phyloP scores from a whole-genome alignment of 2,329 filamentous ascomycete species.

The Calonectria ilicicola region DNA sequence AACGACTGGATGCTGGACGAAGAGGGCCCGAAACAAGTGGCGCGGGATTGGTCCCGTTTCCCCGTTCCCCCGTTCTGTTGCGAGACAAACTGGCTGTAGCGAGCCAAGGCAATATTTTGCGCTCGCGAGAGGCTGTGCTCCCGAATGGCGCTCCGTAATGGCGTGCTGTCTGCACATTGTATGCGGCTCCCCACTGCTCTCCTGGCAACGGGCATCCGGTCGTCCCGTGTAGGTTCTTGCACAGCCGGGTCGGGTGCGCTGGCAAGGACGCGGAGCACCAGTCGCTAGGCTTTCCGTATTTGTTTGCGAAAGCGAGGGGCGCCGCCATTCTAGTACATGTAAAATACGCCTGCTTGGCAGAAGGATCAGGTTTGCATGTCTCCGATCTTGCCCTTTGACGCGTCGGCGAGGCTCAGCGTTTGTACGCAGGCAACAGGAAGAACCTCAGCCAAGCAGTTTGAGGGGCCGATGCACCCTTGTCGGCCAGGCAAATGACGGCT shows the following conservation, averaged over 20 bases:
- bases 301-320: slow-evolving; percentile 1
- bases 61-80: neutral
- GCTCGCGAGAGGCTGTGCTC: neutral
- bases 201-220: neutral
- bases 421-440: neutral
- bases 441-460: neutral
- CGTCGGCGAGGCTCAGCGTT: neutral
- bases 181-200: neutral
- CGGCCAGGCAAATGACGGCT: neutral
- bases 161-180: neutral
- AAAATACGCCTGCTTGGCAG: no score
- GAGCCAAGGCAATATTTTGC: neutral
- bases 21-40: neutral
- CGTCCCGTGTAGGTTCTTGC: slow-evolving; percentile 4
- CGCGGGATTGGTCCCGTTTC: neutral
- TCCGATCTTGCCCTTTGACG: neutral
- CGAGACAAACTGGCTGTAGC: neutral
- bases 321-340: neutral
- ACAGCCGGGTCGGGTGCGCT: neutral
- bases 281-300: neutral
- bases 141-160: neutral
- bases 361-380: neutral
- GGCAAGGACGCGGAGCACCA: neutral
- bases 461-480: neutral
- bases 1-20: neutral